Evolutionary conservation across 1,139 yeast genomes (phyloP).

Genomic region (Saccharomyces hybrid): DNA sequence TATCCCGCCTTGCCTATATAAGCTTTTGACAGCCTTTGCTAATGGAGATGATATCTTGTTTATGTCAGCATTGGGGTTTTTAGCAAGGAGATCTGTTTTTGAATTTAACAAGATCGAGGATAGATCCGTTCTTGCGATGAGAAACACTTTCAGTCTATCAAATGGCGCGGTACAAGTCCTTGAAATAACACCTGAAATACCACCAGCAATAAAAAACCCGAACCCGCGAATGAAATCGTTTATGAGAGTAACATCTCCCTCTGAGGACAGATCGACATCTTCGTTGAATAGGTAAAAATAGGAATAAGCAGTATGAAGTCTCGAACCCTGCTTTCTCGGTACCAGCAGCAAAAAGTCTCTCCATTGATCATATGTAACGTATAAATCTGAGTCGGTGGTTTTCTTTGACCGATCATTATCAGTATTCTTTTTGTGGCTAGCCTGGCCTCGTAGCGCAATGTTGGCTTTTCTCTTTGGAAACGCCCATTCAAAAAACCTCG

Average conservation of each 20-base stretch:
- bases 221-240: slow-evolving; percentile 75
- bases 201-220: slow-evolving; percentile 91
- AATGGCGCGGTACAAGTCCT: slow-evolving; percentile 97
- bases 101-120: slow-evolving; percentile 61
- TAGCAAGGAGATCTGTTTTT: slow-evolving; percentile 41
- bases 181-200: slow-evolving; percentile 92
- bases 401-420: slow-evolving; percentile 35
- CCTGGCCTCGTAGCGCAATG: not conserved
- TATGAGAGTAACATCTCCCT: slow-evolving; percentile 83
- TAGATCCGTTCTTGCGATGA: slow-evolving; percentile 85
- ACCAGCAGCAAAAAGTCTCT: slow-evolving; percentile 72
- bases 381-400: slow-evolving; percentile 29
- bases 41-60: slow-evolving; percentile 56
- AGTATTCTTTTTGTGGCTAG: slow-evolving; percentile 33
- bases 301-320: slow-evolving; percentile 72
- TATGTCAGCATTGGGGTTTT: slow-evolving; percentile 31
- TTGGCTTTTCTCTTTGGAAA: slow-evolving; percentile 55
- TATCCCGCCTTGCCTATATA: slow-evolving; percentile 86
- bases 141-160: slow-evolving; percentile 85
- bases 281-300: slow-evolving; percentile 55
- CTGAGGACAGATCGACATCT: slow-evolving; percentile 69
- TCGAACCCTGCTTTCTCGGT: slow-evolving; percentile 65
- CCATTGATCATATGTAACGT: slow-evolving; percentile 79
- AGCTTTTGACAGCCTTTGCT: slow-evolving; percentile 68
- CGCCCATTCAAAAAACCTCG: slow-evolving; percentile 29